These are phyloP conservation scores for Teratosphaeria zuluensis DNA, from an alignment of 2,329 filamentous ascomycete species.

Conservation along the genomic window DNA sequence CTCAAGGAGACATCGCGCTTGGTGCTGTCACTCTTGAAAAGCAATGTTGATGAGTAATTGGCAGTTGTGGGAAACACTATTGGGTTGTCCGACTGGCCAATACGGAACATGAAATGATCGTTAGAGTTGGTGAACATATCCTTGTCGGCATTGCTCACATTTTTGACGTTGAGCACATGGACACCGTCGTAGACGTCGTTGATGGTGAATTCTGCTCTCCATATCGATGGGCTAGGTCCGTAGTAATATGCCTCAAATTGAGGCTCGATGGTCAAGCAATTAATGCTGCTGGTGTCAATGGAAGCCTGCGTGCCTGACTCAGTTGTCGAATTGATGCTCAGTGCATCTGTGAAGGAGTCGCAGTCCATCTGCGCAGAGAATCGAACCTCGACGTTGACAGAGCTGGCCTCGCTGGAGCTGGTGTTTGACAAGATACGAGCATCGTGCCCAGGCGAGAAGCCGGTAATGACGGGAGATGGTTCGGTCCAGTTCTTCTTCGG, in stretches of 20 bases:
- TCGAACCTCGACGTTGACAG: slow-evolving; percentile 43
- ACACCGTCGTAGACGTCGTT: slow-evolving; percentile 51
- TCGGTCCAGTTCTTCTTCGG: slow-evolving; percentile 40
- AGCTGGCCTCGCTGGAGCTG: slow-evolving; percentile 21
- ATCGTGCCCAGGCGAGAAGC: slow-evolving; percentile 53
- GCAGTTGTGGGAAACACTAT: slow-evolving; percentile 47
- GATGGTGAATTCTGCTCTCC: slow-evolving; percentile 45
- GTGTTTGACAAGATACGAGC: slow-evolving; percentile 43
- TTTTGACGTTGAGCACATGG: slow-evolving; percentile 48
- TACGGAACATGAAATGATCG: slow-evolving; percentile 54
- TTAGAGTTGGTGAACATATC: slow-evolving; percentile 38
- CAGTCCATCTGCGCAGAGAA: slow-evolving; percentile 56
- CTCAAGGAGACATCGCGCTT: slow-evolving; percentile 17
- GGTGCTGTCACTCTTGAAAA: slow-evolving; percentile 33
- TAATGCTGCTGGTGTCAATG: slow-evolving; percentile 36
- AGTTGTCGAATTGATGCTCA: slow-evolving; percentile 46
- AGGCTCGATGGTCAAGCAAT: slow-evolving; percentile 35
- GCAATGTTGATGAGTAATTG: slow-evolving; percentile 49
- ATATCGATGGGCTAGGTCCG: slow-evolving; percentile 46
- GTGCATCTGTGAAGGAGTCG: slow-evolving; percentile 39
- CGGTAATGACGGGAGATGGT: slow-evolving; percentile 50
- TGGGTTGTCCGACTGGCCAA: slow-evolving; percentile 49
- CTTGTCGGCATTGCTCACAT: slow-evolving; percentile 37
- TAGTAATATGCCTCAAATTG: slow-evolving; percentile 31
- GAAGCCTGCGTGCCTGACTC: slow-evolving; percentile 34